Percentiles rank a stretch among this genome's conserved stretches.
Evolutionary conservation across 345 rosid genomes (phyloP).

Genomic region (Theobroma cacao): DNA sequence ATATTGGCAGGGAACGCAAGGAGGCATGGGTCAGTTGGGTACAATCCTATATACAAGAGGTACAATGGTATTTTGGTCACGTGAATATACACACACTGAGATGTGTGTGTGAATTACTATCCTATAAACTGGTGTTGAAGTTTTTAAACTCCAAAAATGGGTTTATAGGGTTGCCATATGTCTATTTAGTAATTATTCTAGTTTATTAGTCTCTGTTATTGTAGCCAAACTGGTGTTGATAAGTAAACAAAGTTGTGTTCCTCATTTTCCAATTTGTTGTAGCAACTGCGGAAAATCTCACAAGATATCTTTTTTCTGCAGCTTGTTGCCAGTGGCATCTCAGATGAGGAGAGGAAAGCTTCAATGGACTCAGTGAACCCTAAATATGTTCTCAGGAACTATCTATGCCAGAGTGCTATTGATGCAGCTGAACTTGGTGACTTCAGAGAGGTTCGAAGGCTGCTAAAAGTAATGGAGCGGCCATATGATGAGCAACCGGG

Average conservation of each 20-base stretch:
- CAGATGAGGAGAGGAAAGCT: slow-evolving; percentile 82
- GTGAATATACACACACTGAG: neutral
- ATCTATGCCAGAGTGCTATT: slow-evolving; percentile 89
- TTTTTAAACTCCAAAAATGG: neutral
- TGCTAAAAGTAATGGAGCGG: slow-evolving; percentile 71
- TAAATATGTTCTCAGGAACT: slow-evolving; percentile 81
- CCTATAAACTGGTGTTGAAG: neutral
- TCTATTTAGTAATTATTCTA: neutral
- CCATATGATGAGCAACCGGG: slow-evolving; percentile 92
- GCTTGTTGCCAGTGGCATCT: slow-evolving; percentile 60
- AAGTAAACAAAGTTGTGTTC: neutral
- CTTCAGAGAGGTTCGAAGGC: slow-evolving; percentile 67
- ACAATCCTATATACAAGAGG: slow-evolving; percentile 81
- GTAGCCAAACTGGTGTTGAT: no score
- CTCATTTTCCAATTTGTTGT: neutral
- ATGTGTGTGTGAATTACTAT: neutral
- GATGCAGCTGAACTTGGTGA: slow-evolving; percentile 93
- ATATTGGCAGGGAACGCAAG: slow-evolving; percentile 93
- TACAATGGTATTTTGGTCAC: slow-evolving; percentile 23
- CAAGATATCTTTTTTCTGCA: slow-evolving; percentile 24
- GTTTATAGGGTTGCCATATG: neutral
- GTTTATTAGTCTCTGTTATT: no score
- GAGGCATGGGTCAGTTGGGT: slow-evolving; percentile 96
- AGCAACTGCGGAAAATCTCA: neutral
- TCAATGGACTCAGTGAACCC: slow-evolving; percentile 88